phyloP scores from a whole-genome alignment of 768 basidiomycete genomes.

The Goffeauzyma gilvescens region DNA sequence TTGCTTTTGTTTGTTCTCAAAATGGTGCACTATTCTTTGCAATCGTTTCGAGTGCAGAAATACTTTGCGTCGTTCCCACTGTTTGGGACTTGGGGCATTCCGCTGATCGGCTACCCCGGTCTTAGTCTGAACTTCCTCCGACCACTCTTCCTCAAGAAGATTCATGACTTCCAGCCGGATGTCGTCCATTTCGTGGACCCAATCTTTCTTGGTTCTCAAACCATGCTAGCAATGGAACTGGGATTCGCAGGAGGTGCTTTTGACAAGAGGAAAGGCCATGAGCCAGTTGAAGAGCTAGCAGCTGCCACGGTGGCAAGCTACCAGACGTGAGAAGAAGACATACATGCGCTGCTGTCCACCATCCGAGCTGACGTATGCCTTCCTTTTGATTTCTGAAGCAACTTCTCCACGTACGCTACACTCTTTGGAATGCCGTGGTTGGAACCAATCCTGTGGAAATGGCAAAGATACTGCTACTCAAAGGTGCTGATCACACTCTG shows the following conservation, averaged over 20 bases:
- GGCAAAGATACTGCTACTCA: conserved; percentile 26
- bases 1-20: too few species aligned
- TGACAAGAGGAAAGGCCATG: conserved; percentile 21
- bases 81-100: conserved; percentile 35
- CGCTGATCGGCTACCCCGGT: conserved; percentile 34
- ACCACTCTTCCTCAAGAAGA: conserved; percentile 33
- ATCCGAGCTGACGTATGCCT: not conserved
- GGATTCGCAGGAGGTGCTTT: conserved; percentile 32
- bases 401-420: conserved; percentile 34
- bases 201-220: conserved; percentile 38
- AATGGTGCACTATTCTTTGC: too few species aligned
- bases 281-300: conserved; percentile 25
- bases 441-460: conserved; percentile 34
- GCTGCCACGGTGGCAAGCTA: conserved; percentile 34
- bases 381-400: conserved; percentile 12
- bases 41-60: too few species aligned
- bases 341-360: not conserved
- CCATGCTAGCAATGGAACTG: conserved; percentile 33
- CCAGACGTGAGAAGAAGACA: conserved; percentile 34
- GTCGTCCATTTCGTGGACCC: conserved; percentile 38
- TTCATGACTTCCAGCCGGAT: conserved; percentile 34
- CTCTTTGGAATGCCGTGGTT: conserved; percentile 35
- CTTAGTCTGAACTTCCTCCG: conserved; percentile 36
- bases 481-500: conserved; percentile 34
- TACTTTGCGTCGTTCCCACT: conserved; percentile 35